Evolutionary conservation across 2,329 filamentous ascomycete genomes (phyloP).

Genomic region (Epichloe baconii): DNA sequence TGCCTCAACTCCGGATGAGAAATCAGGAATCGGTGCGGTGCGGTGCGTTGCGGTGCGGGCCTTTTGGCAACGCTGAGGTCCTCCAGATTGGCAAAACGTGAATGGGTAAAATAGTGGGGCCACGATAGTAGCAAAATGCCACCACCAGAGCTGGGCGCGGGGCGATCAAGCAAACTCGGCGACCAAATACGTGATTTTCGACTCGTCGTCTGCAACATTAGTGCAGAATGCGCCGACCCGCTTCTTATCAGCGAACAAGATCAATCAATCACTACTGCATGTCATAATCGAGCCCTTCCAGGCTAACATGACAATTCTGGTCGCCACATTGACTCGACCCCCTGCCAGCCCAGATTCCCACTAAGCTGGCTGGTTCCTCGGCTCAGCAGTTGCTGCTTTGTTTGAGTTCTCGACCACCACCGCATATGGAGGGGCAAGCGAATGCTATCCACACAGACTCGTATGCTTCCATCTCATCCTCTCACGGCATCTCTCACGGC

Average conservation of each 20-base stretch:
- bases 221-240: no score
- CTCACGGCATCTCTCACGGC: neutral
- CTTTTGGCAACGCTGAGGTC: neutral
- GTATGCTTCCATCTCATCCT: neutral
- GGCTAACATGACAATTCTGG: no score
- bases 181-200: no score
- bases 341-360: neutral
- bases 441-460: neutral
- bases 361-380: constrained; percentile 3
- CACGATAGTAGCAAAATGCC: neutral
- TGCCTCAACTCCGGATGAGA: neutral
- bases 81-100: neutral
- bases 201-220: no score
- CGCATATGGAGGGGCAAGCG: constrained; percentile 3
- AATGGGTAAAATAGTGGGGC: neutral
- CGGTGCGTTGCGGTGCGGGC: neutral
- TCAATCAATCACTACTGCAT: no score
- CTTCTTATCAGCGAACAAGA: no score
- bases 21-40: neutral
- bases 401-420: neutral
- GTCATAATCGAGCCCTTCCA: no score
- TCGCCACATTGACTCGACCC: no score
- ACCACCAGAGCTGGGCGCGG: neutral
- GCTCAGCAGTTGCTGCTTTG: constrained; percentile 2
- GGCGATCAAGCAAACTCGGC: no score